Percentiles rank a stretch among this genome's conserved stretches.
Evolutionary conservation across 2,329 filamentous ascomycete species (phyloP).

Genomic region (Thyridium curvatum): DNA sequence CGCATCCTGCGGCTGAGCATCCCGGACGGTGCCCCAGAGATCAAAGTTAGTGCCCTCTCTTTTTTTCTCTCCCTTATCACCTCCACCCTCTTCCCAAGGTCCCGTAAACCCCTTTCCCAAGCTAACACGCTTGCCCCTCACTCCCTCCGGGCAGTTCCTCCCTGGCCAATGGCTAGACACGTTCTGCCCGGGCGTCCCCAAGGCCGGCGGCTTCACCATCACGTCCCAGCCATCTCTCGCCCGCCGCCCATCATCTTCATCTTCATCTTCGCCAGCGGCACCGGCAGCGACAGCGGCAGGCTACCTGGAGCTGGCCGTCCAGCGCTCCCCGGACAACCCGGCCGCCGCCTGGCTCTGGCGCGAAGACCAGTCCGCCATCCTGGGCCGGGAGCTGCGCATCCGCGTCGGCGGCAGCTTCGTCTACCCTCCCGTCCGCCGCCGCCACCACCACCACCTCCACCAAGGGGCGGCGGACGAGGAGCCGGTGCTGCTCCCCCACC

Average conservation of each 20-base stretch:
- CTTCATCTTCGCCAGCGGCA: no score
- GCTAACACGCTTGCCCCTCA: constrained; percentile 12
- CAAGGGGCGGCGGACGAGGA: no score
- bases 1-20: constrained; percentile 62
- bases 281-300: constrained; percentile 14
- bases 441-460: no score
- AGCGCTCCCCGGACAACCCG: constrained; percentile 63
- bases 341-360: constrained; percentile 75
- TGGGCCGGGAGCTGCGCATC: constrained; percentile 54
- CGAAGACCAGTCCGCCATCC: constrained; percentile 39
- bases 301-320: constrained; percentile 74
- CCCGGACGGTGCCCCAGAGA: constrained; percentile 32
- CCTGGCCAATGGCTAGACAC: constrained; percentile 89
- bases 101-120: no score
- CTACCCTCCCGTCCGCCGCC: constrained; percentile 58
- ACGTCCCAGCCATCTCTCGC: constrained; percentile 65
- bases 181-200: constrained; percentile 60
- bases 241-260: no score
- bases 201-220: constrained; percentile 83
- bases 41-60: constrained; percentile 35
- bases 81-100: constrained; percentile 1
- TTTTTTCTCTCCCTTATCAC: constrained; percentile 4
- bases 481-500: no score
- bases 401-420: constrained; percentile 77
- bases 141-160: constrained; percentile 54